These are phyloP conservation scores for Aspergillus mulundensis DNA, from an alignment of 495 filamentous ascomycete species.

Conservation along the genomic window DNA sequence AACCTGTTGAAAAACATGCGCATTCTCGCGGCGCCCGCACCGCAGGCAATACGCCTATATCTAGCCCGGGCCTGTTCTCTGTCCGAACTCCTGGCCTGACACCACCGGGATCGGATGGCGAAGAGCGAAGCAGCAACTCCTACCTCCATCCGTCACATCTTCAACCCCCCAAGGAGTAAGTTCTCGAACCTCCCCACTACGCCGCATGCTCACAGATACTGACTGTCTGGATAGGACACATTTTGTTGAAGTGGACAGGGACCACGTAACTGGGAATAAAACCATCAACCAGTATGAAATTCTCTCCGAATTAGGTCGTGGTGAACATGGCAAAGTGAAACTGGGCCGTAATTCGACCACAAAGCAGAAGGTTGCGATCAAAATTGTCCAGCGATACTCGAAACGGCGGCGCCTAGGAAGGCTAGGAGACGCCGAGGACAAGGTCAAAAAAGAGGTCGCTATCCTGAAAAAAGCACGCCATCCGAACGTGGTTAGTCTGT, in stretches of 20 bases:
- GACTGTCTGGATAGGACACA: slow-evolving; percentile 57
- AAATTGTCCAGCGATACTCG: slow-evolving; percentile 94
- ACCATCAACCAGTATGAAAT: slow-evolving; percentile 96
- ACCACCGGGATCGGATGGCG: slow-evolving; percentile 45
- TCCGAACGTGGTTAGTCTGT: slow-evolving; percentile 86
- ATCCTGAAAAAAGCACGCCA: slow-evolving; percentile 98
- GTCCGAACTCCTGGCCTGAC: slow-evolving; percentile 44
- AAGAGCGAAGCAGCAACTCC: slow-evolving; percentile 47
- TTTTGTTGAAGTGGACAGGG: slow-evolving; percentile 81
- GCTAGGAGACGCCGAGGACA: slow-evolving; percentile 72
- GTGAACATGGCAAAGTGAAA: slow-evolving; percentile 97
- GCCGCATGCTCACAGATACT: not conserved
- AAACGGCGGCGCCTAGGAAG: slow-evolving; percentile 87
- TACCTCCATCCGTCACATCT: slow-evolving; percentile 62
- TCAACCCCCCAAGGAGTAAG: slow-evolving; percentile 60
- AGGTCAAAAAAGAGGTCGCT: slow-evolving; percentile 94
- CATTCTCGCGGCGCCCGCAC: slow-evolving; percentile 40
- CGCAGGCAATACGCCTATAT: slow-evolving; percentile 61
- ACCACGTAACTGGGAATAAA: slow-evolving; percentile 84
- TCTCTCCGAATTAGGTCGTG: slow-evolving; percentile 89
- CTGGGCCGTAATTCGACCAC: slow-evolving; percentile 74
- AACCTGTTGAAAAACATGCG: slow-evolving; percentile 29
- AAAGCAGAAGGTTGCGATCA: slow-evolving; percentile 86
- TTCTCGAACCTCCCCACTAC: not conserved
- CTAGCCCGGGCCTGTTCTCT: slow-evolving; percentile 64